Evolutionary conservation across 2,329 filamentous ascomycete genomes (phyloP).

Genomic region (Alternaria sp.): DNA sequence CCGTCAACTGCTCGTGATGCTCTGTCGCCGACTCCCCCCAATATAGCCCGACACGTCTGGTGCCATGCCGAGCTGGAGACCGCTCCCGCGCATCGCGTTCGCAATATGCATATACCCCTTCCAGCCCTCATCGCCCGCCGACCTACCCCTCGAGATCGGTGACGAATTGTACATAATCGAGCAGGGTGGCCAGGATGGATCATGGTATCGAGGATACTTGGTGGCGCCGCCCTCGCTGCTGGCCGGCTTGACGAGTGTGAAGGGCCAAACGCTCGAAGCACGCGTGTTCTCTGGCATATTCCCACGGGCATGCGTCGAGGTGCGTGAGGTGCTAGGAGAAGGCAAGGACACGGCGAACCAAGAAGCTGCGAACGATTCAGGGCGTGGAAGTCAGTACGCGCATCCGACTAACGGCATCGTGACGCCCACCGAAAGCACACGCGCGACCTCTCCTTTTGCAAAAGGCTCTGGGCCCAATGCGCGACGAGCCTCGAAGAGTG

Average conservation of each 20-base stretch:
- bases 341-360: slow-evolving; percentile 34
- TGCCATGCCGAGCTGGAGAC: slow-evolving; percentile 77
- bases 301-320: slow-evolving; percentile 91
- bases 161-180: slow-evolving; percentile 99
- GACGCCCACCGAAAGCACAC: slow-evolving; percentile 51
- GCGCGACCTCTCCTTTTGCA: slow-evolving; percentile 35
- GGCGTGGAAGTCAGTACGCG: slow-evolving; percentile 31
- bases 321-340: slow-evolving; percentile 86
- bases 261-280: slow-evolving; percentile 92
- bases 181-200: slow-evolving; percentile 82
- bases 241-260: slow-evolving; percentile 87
- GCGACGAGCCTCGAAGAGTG: slow-evolving; percentile 36
- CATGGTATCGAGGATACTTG: slow-evolving; percentile 95
- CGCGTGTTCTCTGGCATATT: slow-evolving; percentile 99
- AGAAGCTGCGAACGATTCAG: slow-evolving; percentile 28
- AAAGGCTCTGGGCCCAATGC: slow-evolving; percentile 26
- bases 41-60: slow-evolving; percentile 43
- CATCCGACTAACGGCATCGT: slow-evolving; percentile 49
- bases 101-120: slow-evolving; percentile 97
- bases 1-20: slow-evolving; percentile 42
- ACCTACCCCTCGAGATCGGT: slow-evolving; percentile 95
- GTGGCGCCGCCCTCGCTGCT: slow-evolving; percentile 93
- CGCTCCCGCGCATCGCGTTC: slow-evolving; percentile 95
- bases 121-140: slow-evolving; percentile 82
- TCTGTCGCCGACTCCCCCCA: slow-evolving; percentile 34